Evolutionary conservation across 1,284 basidiomycete species (phyloP), one percentile per base, ranked within the genome.

Genomic region (Tylopilus sp.): DNA sequence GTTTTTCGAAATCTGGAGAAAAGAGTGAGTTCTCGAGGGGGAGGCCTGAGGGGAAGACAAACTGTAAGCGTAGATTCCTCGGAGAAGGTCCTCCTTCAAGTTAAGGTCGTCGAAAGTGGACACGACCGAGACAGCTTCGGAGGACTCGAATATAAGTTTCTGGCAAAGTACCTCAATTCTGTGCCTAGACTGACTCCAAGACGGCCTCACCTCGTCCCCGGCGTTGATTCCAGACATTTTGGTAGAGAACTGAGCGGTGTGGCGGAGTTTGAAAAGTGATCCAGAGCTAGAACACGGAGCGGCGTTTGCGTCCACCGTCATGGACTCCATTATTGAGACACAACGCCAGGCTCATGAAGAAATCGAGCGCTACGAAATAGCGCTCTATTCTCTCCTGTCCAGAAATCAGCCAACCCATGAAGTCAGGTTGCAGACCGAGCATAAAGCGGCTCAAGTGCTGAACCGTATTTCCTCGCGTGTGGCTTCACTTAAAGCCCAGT

Each of bases 61-160:
- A 97, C 95, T 97, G 78, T 99, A 99, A 44, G 96, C 97, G 69
- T 99, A 99, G 71, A 99, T 94, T 59, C 97, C 97, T 54, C 97
- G 86, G 44, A 98, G 73, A 37, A 99, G 81, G 69, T 98, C 94
- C 69, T 96, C 93, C 74, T 98, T 97, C 63, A 99, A 71, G 55
- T 86, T 87, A 52, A 98, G 85, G 72, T 95, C 90, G 70, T 97
- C 95, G 70, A 95, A 94, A 48, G 86, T 89, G 39, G 85, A 85
- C 48, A 89, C 76, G 40, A 90, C 87, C 33, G 90, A 88, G 62
- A 99, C 88, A 16, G 90, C 85, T 74, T 99, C 96, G 46, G 94
- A 97, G 39, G 94, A 97, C 75, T 99, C 97, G 64, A 99, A 99
- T 16, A 94, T 86, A 62, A 98, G 87, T 88, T 97, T 95, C 79